These are phyloP conservation scores for Beta vulgaris DNA, from an alignment of 148 eudicot species.

Conservation along the genomic window DNA sequence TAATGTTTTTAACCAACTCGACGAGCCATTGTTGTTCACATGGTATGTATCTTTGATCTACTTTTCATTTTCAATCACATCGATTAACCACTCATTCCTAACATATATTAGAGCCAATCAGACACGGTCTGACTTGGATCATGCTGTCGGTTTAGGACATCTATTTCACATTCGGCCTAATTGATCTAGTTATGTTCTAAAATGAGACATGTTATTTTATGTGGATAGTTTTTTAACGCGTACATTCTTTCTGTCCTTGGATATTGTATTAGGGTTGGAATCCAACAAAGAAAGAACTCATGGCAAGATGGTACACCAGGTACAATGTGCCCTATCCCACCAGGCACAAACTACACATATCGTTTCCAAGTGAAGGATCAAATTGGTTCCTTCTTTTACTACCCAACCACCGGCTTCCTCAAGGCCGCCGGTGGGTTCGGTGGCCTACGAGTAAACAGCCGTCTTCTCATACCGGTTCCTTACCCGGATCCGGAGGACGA, in stretches of 20 bases:
- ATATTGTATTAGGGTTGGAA: slow-evolving; percentile 21
- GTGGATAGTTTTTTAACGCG: too few relatives aligned
- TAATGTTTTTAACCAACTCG: slow-evolving; percentile 52
- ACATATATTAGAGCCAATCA: too few relatives aligned
- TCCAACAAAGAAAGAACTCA: slow-evolving; percentile 60
- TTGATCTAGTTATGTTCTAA: too few relatives aligned
- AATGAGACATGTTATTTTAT: too few relatives aligned
- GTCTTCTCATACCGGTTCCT: slow-evolving; percentile 53
- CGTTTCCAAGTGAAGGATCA: slow-evolving; percentile 64
- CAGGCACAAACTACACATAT: slow-evolving; percentile 53
- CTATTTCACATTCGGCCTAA: too few relatives aligned
- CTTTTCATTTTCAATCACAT: not conserved
- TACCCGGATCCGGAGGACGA: slow-evolving; percentile 51
- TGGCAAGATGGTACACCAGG: slow-evolving; percentile 68
- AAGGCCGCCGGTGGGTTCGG: slow-evolving; percentile 54
- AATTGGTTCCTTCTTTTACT: slow-evolving; percentile 53
- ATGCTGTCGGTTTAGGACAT: too few relatives aligned
- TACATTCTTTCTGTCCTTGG: not conserved
- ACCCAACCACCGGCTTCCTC: slow-evolving; percentile 46
- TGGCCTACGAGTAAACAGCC: slow-evolving; percentile 49
- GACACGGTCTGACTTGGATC: too few relatives aligned
- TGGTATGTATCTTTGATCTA: slow-evolving; percentile 26
- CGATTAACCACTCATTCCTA: not conserved
- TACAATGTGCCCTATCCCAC: slow-evolving; percentile 65
- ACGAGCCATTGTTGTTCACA: slow-evolving; percentile 58